These are phyloP conservation scores for Aureobasidium sp. DNA, from an alignment of 2,329 filamentous ascomycete species.

Conservation along the genomic window DNA sequence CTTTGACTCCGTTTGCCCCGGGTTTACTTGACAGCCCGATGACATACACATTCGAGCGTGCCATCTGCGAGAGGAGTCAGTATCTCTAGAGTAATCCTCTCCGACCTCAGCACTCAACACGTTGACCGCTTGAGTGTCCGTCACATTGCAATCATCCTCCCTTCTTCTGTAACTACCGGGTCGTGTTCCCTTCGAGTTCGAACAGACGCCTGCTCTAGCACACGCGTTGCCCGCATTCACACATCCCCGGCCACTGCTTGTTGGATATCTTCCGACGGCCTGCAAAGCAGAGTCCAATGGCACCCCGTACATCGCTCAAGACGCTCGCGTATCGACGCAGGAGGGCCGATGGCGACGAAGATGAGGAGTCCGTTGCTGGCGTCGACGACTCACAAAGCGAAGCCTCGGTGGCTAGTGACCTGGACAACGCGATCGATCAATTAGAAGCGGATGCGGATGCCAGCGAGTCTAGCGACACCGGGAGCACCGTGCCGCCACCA, in stretches of 20 bases:
- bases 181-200: background rate
- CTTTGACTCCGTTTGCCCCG: background rate
- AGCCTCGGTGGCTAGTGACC: conserved; percentile 48
- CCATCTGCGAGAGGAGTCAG: background rate
- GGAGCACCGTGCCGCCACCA: conserved; percentile 26
- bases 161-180: background rate
- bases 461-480: conserved; percentile 48
- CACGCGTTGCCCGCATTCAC: background rate
- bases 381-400: conserved; percentile 58
- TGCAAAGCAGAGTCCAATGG: conserved; percentile 31
- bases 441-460: conserved; percentile 34
- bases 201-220: background rate
- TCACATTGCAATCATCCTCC: background rate
- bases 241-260: background rate
- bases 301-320: conserved; percentile 46
- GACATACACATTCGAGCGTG: background rate
- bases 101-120: background rate
- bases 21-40: background rate
- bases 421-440: conserved; percentile 42
- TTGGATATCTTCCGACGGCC: background rate
- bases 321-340: conserved; percentile 60
- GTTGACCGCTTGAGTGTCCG: background rate
- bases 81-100: background rate
- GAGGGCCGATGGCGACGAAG: conserved; percentile 61
- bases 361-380: conserved; percentile 48